Evolutionary conservation across 2,329 filamentous ascomycete genomes (phyloP), one percentile per base, ranked within the genome.

Genomic region (Pseudogymnoascus sp.): DNA sequence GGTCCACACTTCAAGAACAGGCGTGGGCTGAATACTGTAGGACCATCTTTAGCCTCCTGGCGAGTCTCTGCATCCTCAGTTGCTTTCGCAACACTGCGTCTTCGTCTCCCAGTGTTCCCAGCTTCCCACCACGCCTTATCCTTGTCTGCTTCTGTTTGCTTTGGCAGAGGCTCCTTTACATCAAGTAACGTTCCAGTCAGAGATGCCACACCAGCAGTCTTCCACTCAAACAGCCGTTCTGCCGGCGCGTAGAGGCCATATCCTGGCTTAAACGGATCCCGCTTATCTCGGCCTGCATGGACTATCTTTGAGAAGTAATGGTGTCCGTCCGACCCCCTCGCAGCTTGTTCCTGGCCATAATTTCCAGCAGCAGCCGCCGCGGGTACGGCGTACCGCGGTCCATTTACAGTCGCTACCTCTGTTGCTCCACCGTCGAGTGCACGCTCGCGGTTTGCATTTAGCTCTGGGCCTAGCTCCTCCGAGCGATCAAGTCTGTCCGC

Each of bases 1-100:
- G 94, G 94, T 0, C 94, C 94, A 70, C 93, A 96, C 74, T 92
- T 92, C 61, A 99, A 79, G 72, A 90, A 92, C 38, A 99, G 75
- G 2, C 85, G 82, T 22, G 94, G 94, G 68, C 89, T 89, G 75
- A 97, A 99, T 63, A 83, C 82, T 16, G 89, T 91, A 14, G 83
- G 82, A 2, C 35, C 55, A 58, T 22, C 30, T 22, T 58, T 58
- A 7, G 5, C 4, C n/a, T 22, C 14, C 4, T 58, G 19, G 16
- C 23, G 22, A 38, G 22, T 22, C 35, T 58, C 30, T 22, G 16
- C 55, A 14, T 35, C 30, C 14, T 23, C 23, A 28, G 42, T 49
- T 4, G 42, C 23, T 28, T 49, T 28, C 3, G 22, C 42, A 49
- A 49, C 42, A 49, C 42, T 72, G 14, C 72, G 71, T 66, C 75